These are phyloP conservation scores for Paraphoma sp. DNA, from an alignment of 2,329 filamentous ascomycete genomes.

Conservation along the genomic window DNA sequence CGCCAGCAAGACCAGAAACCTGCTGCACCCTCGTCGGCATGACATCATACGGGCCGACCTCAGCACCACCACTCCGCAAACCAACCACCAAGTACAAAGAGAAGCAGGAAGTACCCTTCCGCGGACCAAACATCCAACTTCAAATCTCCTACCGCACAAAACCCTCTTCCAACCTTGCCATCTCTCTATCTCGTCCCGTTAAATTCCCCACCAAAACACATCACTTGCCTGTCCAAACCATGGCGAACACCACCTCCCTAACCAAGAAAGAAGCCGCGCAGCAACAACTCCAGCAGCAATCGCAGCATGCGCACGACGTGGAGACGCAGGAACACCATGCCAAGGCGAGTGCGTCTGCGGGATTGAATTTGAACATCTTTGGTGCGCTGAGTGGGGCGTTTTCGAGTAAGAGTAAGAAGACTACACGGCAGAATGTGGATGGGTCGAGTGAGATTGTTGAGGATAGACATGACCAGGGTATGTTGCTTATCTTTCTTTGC, in stretches of 20 bases:
- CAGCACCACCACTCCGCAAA: background rate
- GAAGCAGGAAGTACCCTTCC: background rate
- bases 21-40: conserved; percentile 2
- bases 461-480: conserved; percentile 35
- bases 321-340: conserved; percentile 40
- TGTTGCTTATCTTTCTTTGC: too few relatives aligned
- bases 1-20: conserved; percentile 9
- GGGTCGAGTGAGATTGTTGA: conserved; percentile 30
- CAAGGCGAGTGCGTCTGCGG: conserved; percentile 40
- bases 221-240: conserved; percentile 8
- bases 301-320: conserved; percentile 24
- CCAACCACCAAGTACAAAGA: background rate
- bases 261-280: conserved; percentile 30
- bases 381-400: conserved; percentile 44
- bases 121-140: too few relatives aligned
- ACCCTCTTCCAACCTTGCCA: too few relatives aligned
- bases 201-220: too few relatives aligned
- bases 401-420: conserved; percentile 37
- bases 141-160: too few relatives aligned
- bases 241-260: conserved; percentile 25
- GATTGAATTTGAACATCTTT: conserved; percentile 46
- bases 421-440: conserved; percentile 35
- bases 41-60: conserved; percentile 7
- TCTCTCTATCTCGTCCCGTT: too few relatives aligned
- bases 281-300: conserved; percentile 29